Conservation (phyloP, 2,329 filamentous ascomycete species). For the Magnaporthiopsis poae region DNA sequence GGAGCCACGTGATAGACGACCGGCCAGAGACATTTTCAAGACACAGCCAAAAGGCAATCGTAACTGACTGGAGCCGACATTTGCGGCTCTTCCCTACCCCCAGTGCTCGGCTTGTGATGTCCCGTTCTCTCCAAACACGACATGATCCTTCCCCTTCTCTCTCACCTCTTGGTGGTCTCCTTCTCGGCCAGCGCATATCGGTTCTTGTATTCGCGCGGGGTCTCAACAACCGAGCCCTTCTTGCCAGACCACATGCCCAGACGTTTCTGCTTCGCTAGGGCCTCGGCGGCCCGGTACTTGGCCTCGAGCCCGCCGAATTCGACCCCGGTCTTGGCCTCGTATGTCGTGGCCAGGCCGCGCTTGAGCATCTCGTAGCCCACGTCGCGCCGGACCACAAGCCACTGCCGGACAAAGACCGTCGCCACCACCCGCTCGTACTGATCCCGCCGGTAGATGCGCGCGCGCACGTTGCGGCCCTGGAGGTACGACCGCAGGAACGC, state of each 20-base stretch:
- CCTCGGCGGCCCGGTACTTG: conserved; percentile 57
- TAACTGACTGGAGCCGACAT: not conserved
- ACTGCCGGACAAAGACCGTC: conserved; percentile 62
- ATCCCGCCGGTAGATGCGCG: conserved; percentile 73
- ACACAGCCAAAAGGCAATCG: too few species aligned
- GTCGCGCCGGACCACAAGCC: conserved; percentile 57
- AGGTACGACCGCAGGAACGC: conserved; percentile 70
- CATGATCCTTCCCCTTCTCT: not conserved
- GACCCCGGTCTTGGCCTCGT: conserved; percentile 80
- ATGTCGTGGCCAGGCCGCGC: conserved; percentile 75
- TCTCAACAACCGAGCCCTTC: conserved; percentile 50
- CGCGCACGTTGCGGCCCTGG: conserved; percentile 62
- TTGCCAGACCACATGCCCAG: conserved; percentile 68
- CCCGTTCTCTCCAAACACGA: not conserved
- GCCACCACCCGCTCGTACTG: conserved; percentile 89
- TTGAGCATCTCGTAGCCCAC: conserved; percentile 85
- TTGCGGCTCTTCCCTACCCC: not conserved
- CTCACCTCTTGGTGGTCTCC: conserved; percentile 10
- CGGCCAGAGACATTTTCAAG: not conserved
- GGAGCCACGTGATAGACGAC: not conserved
- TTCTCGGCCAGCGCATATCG: conserved; percentile 29
- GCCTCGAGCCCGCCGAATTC: conserved; percentile 71
- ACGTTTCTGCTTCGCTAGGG: conserved; percentile 52
- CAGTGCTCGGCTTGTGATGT: not conserved
- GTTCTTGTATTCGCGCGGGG: conserved; percentile 77